These are phyloP conservation scores for Batkoa obscura DNA, from an alignment of 371 early-diverging fungal genomes.

Conservation along the genomic window DNA sequence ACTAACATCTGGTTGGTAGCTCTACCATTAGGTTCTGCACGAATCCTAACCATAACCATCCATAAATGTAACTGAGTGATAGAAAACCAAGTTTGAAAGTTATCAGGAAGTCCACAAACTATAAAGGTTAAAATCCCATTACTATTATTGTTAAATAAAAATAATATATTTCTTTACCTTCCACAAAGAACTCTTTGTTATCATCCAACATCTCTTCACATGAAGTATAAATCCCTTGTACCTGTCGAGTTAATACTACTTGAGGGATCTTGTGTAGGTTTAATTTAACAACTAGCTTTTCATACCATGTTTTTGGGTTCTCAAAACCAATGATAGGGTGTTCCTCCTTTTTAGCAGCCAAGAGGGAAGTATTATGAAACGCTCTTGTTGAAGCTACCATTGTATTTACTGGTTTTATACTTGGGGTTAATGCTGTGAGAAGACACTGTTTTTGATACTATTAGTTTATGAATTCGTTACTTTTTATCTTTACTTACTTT, in stretches of 20 bases:
- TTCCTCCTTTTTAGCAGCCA: too few relatives aligned
- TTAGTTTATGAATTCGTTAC: too few relatives aligned
- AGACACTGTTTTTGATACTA: too few relatives aligned
- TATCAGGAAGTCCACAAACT: conserved; percentile 59
- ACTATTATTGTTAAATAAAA: neutral
- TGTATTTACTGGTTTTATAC: too few relatives aligned
- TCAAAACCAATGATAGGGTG: too few relatives aligned
- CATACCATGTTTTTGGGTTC: neutral
- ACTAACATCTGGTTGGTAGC: conserved; percentile 72
- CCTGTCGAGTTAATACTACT: neutral
- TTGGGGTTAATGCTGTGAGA: too few relatives aligned
- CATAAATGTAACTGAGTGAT: conserved; percentile 81
- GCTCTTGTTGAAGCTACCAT: too few relatives aligned
- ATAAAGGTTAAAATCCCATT: too few relatives aligned
- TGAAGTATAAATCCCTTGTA: neutral
- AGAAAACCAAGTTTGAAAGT: conserved; percentile 89
- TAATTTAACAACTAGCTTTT: neutral
- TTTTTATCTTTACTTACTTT: too few relatives aligned
- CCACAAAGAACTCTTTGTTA: neutral
- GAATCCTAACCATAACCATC: conserved; percentile 73
- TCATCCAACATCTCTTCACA: neutral
- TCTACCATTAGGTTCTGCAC: conserved; percentile 46
- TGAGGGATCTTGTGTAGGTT: neutral
- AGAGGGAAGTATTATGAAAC: too few relatives aligned
- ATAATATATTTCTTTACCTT: neutral